phyloP scores from a whole-genome alignment of 805 yeast species.

The Yamadazyma phyllophila region DNA sequence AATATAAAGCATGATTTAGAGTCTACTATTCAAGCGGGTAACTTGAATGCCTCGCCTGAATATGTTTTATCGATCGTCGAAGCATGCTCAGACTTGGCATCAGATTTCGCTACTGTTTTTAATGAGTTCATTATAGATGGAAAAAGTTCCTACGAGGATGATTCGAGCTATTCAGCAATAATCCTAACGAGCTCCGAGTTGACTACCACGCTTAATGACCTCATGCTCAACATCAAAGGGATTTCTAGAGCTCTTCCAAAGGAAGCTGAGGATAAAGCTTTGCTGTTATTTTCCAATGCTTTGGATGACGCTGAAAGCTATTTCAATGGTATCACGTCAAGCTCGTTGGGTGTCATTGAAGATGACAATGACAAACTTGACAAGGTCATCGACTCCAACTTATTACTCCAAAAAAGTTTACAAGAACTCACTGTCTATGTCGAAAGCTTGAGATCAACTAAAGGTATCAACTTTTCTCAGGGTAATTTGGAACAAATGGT shows the following conservation, averaged over 20 bases:
- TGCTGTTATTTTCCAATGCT: conserved; percentile 49
- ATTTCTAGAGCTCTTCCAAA: conserved; percentile 52
- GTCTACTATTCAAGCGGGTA: conserved; percentile 82
- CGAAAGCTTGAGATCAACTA: conserved; percentile 48
- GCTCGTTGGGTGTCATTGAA: conserved; percentile 44
- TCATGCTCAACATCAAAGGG: conserved; percentile 69
- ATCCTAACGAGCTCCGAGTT: conserved; percentile 64
- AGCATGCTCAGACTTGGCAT: conserved; percentile 64
- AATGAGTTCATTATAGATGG: conserved; percentile 78
- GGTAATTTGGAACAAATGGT: conserved; percentile 70
- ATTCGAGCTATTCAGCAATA: conserved; percentile 58
- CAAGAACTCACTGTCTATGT: conserved; percentile 55
- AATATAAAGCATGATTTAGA: conserved; percentile 67
- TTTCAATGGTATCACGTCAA: conserved; percentile 57
- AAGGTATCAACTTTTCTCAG: conserved; percentile 25
- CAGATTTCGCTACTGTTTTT: conserved; percentile 77
- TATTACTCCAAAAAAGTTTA: conserved; percentile 68
- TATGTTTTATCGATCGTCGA: conserved; percentile 68
- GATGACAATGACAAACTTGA: conserved; percentile 71
- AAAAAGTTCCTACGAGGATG: conserved; percentile 40
- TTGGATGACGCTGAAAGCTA: conserved; percentile 63
- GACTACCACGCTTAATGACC: conserved; percentile 58
- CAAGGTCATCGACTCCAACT: conserved; percentile 69
- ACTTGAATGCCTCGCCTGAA: conserved; percentile 70
- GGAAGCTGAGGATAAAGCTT: conserved; percentile 53